phyloP scores from a whole-genome alignment of 1,284 basidiomycete species.

The Chalciporus sp. region DNA sequence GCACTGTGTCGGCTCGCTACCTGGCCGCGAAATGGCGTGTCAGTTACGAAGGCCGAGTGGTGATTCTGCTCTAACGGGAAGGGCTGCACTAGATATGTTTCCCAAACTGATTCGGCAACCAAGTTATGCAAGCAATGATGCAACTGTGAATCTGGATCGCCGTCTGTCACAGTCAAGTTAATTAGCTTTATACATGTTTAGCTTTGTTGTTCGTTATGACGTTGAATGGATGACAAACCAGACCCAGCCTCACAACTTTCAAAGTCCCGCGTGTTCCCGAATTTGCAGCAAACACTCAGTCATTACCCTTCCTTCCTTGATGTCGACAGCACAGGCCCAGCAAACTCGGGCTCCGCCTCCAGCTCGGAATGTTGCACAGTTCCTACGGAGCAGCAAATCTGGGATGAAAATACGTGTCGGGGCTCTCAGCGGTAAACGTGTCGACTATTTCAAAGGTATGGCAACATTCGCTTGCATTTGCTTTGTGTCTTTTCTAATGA shows the following conservation, averaged over 20 bases:
- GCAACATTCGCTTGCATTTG: not conserved
- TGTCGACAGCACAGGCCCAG: slow-evolving; percentile 57
- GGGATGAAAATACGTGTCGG: slow-evolving; percentile 91
- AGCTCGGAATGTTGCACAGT: slow-evolving; percentile 80
- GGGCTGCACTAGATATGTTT: slow-evolving; percentile 59
- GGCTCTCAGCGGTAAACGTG: slow-evolving; percentile 90
- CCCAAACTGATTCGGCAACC: slow-evolving; percentile 45
- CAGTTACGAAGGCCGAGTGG: slow-evolving; percentile 47
- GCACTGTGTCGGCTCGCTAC: slow-evolving; percentile 40
- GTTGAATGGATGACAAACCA: not conserved
- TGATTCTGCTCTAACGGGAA: slow-evolving; percentile 43
- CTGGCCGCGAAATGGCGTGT: slow-evolving; percentile 46
- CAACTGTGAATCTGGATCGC: no score
- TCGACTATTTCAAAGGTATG: slow-evolving; percentile 96
- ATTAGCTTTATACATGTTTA: no score
- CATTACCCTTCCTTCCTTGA: not conserved
- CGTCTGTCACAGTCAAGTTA: no score
- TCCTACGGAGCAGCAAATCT: slow-evolving; percentile 81
- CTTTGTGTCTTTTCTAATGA: not conserved
- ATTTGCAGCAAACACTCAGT: not conserved
- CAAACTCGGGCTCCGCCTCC: slow-evolving; percentile 77
- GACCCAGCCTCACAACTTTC: no score
- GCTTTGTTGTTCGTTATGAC: no score
- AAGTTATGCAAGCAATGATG: slow-evolving; percentile 46
- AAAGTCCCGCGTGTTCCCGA: no score